Evolutionary conservation across 345 rosid genomes (phyloP).

Genomic region (Sonneratia caseolaris): DNA sequence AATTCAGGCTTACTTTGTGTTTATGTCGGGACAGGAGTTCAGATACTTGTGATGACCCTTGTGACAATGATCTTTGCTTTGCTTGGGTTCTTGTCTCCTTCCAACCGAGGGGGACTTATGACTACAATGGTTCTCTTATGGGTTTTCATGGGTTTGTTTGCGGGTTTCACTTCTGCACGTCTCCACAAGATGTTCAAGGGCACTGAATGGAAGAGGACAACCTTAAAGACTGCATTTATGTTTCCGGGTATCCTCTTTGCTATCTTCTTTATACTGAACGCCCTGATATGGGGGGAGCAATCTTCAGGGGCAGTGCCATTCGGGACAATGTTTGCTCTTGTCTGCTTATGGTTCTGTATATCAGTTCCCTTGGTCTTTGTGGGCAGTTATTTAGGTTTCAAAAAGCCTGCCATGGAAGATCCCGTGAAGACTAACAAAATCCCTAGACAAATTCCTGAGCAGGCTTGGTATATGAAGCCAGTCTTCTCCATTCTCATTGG

Average conservation of each 20-base stretch:
- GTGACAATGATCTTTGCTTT: slow-evolving; percentile 35
- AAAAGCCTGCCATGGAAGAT: slow-evolving; percentile 27
- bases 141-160: slow-evolving; percentile 36
- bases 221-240: slow-evolving; percentile 29
- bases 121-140: slow-evolving; percentile 30
- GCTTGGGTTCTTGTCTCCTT: slow-evolving; percentile 35
- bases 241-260: slow-evolving; percentile 25
- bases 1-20: slow-evolving; percentile 29
- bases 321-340: slow-evolving; percentile 35
- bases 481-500: slow-evolving; percentile 26
- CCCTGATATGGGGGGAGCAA: slow-evolving; percentile 35
- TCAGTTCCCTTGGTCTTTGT: slow-evolving; percentile 33
- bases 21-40: slow-evolving; percentile 33
- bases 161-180: slow-evolving; percentile 28
- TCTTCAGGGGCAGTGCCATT: slow-evolving; percentile 43
- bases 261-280: slow-evolving; percentile 26
- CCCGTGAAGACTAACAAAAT: slow-evolving; percentile 12
- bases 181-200: slow-evolving; percentile 29
- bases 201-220: slow-evolving; percentile 23
- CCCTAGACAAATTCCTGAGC: slow-evolving; percentile 28
- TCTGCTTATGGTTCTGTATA: slow-evolving; percentile 35
- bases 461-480: slow-evolving; percentile 31
- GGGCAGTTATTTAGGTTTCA: slow-evolving; percentile 27
- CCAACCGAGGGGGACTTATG: slow-evolving; percentile 38
- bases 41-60: slow-evolving; percentile 27